Evolutionary conservation across 345 rosid species (phyloP).

Genomic region (Odontarrhena argentea): DNA sequence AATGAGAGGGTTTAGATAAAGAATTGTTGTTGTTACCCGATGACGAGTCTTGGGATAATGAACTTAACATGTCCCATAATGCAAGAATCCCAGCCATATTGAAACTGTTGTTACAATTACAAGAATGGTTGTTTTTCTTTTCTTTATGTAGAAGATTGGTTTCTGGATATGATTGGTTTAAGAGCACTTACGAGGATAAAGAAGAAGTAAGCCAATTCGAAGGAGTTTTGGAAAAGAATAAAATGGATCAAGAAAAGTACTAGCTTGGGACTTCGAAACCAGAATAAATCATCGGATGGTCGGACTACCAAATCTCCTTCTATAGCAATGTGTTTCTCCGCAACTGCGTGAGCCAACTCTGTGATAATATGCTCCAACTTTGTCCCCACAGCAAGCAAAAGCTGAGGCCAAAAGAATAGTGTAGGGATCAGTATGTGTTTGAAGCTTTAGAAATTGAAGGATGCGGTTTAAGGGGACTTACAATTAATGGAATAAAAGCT

Average conservation of each 20-base stretch:
- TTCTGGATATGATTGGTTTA: neutral
- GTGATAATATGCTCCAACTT: conserved; percentile 77
- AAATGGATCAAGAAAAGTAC: conserved; percentile 71
- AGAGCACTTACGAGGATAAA: conserved; percentile 60
- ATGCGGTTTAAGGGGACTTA: conserved; percentile 41
- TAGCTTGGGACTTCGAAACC: conserved; percentile 63
- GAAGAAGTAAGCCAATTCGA: conserved; percentile 80
- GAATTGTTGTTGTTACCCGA: conserved; percentile 54
- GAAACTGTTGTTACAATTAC: conserved; percentile 44
- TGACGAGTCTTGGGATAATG: conserved; percentile 64
- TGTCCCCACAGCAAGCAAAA: conserved; percentile 74
- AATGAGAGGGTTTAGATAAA: neutral
- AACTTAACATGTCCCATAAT: conserved; percentile 66
- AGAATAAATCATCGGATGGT: conserved; percentile 81
- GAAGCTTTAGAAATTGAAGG: neutral
- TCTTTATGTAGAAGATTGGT: neutral
- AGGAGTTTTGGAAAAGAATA: conserved; percentile 85
- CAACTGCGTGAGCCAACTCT: conserved; percentile 70
- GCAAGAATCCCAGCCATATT: conserved; percentile 74
- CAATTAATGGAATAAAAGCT: conserved; percentile 69
- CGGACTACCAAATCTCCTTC: conserved; percentile 71
- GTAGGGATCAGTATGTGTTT: conserved; percentile 1
- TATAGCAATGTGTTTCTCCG: conserved; percentile 65
- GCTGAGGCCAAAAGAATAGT: conserved; percentile 41
- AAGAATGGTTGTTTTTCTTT: neutral